Evolutionary conservation across 148 eudicot genomes (phyloP).

Genomic region (Limonium bicolor): DNA sequence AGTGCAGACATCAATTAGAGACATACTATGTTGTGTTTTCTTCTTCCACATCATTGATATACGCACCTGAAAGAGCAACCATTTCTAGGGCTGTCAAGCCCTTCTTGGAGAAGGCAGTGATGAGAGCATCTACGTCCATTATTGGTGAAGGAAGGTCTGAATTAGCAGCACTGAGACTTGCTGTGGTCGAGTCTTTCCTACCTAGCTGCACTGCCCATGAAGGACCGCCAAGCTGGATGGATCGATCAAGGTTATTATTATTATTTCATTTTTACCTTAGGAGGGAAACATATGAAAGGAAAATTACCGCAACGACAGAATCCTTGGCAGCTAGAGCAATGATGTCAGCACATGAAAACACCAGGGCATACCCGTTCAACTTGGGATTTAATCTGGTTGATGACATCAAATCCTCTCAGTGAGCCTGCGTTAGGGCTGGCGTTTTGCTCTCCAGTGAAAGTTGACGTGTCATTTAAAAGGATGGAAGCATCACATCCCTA

Average conservation of each 20-base stretch:
- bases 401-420: background rate
- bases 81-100: conserved; percentile 12
- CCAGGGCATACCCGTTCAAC: background rate
- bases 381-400: background rate
- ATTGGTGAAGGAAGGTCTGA: conserved; percentile 6
- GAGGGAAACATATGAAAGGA: no score
- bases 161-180: conserved; percentile 10
- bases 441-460: background rate
- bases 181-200: conserved; percentile 6
- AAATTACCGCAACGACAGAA: conserved; percentile 1
- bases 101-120: conserved; percentile 9
- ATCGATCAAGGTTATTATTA: background rate
- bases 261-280: background rate
- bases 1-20: no score
- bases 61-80: conserved; percentile 15
- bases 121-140: conserved; percentile 8
- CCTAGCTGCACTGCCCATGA: background rate
- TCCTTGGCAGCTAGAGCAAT: background rate
- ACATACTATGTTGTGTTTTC: no score
- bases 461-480: background rate
- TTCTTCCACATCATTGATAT: no score
- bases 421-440: conserved; percentile 2
- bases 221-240: background rate
- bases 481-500: background rate
- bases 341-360: conserved; percentile 1